Evolutionary conservation across 192 early-diverging fungal species (phyloP), one percentile per base, ranked within the genome.

Genomic region (Backusella liffmaniae): DNA sequence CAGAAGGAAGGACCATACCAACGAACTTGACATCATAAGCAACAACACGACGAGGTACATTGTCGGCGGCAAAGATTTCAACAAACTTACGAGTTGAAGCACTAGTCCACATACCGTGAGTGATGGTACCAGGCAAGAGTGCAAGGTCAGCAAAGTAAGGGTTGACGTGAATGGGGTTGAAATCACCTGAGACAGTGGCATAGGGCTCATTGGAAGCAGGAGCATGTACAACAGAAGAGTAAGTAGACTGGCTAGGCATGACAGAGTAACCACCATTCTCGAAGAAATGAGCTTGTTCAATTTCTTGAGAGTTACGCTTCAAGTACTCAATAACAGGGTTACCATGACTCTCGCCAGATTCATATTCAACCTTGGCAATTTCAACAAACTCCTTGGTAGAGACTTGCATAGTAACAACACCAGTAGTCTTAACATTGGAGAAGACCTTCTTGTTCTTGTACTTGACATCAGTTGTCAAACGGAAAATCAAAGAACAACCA

Each of bases 91-190:
- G 92, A 66, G 96, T 95, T 18, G 95, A 91, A 6, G 96, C 96
- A 76, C 89, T 91, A 66, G 96, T 98, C 96, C 96, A 98, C 96
- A 98, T 98, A 68, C 96, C 96, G 85, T 98, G 96, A 36, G 96
- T 96, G 76, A 98, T 98, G 36, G 96, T 96, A 68, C 94, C 95
- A 32, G 96, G 95, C 59, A 98, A 90, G 67, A 90, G 87, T 34
- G 96, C 95, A 30, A 95, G 84, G 76, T 94, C 93, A 79, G 96
- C 92, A 90, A 98, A 96, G 91, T 94, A 96, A 67, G 92, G 90
- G 89, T 96, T 96, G 75, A 94, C 94, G 87, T 98, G 96, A 83
- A 98, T 98, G 59, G 96, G 96, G 82, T 98, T 98, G 87, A 92
- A 91, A 80, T 98, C 96, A 72, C 92, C 93, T 15, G 95, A 96